Evolutionary conservation across 2,329 filamentous ascomycete genomes (phyloP).

Genomic region (Trichoderma oligosporum): DNA sequence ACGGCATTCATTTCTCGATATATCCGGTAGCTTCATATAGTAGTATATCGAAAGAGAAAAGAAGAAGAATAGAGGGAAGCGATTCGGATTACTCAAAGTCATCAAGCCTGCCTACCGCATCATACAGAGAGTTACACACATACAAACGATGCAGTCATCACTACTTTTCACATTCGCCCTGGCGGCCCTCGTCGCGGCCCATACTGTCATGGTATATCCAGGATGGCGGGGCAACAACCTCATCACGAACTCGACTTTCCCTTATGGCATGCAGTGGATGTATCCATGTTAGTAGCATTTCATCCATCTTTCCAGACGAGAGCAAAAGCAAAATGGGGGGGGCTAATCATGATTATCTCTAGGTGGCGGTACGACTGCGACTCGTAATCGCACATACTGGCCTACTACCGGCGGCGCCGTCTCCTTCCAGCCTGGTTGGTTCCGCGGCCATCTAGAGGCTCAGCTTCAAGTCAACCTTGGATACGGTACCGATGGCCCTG

Average conservation of each 20-base stretch:
- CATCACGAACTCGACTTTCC: conserved; percentile 70
- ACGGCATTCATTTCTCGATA: neutral
- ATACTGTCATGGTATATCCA: conserved; percentile 81
- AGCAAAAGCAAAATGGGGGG: too few relatives aligned
- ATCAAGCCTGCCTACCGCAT: neutral
- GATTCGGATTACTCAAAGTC: neutral
- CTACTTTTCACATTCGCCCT: conserved; percentile 41
- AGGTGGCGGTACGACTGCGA: conserved; percentile 81
- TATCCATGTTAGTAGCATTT: conserved; percentile 72
- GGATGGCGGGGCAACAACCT: conserved; percentile 86
- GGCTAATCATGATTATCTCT: conserved; percentile 17
- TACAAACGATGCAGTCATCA: conserved; percentile 43
- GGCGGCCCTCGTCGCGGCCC: conserved; percentile 56
- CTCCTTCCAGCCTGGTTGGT: conserved; percentile 92
- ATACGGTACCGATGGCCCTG: conserved; percentile 64
- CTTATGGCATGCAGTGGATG: conserved; percentile 92
- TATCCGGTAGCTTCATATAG: neutral
- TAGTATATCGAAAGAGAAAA: neutral
- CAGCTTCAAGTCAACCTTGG: conserved; percentile 90
- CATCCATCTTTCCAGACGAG: neutral
- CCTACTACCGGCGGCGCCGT: conserved; percentile 83
- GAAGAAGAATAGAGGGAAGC: neutral
- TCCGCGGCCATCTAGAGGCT: conserved; percentile 78
- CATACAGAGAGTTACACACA: neutral
- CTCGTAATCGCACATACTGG: conserved; percentile 87